Percentiles rank a stretch among this genome's conserved stretches.
phyloP scores from a whole-genome alignment of 495 filamentous ascomycete genomes.

The Rhypophila decipiens region DNA sequence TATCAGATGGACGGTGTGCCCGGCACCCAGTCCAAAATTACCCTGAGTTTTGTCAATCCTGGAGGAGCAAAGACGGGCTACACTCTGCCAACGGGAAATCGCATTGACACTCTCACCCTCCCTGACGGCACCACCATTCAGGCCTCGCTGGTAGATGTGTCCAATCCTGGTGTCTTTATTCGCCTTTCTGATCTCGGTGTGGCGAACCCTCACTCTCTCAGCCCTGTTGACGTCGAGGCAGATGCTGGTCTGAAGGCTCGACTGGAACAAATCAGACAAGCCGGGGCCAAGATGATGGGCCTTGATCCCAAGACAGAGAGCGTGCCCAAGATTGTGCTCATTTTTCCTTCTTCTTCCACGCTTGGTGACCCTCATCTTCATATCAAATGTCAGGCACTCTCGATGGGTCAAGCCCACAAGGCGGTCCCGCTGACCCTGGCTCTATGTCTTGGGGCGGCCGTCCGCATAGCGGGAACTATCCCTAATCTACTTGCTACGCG shows the following conservation, averaged over 20 bases:
- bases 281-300: conserved; percentile 59
- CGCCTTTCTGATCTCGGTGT: conserved; percentile 46
- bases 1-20: conserved; percentile 65
- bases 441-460: conserved; percentile 55
- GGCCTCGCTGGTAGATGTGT: conserved; percentile 48
- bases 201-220: conserved; percentile 31
- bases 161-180: conserved; percentile 64
- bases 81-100: conserved; percentile 57
- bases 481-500: conserved; percentile 28
- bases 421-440: conserved; percentile 58
- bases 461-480: conserved; percentile 43
- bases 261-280: conserved; percentile 55
- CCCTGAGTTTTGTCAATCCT: conserved; percentile 58
- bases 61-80: conserved; percentile 63
- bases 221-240: conserved; percentile 46
- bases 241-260: conserved; percentile 39
- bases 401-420: conserved; percentile 56
- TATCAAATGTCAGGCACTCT: conserved; percentile 42
- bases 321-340: conserved; percentile 61
- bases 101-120: conserved; percentile 46
- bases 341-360: conserved; percentile 34
- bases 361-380: conserved; percentile 24
- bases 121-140: conserved; percentile 47
- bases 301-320: conserved; percentile 49
- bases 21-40: conserved; percentile 49